These are phyloP conservation scores for Starmerella davenportii DNA, from an alignment of 805 yeast species.

Conservation along the genomic window DNA sequence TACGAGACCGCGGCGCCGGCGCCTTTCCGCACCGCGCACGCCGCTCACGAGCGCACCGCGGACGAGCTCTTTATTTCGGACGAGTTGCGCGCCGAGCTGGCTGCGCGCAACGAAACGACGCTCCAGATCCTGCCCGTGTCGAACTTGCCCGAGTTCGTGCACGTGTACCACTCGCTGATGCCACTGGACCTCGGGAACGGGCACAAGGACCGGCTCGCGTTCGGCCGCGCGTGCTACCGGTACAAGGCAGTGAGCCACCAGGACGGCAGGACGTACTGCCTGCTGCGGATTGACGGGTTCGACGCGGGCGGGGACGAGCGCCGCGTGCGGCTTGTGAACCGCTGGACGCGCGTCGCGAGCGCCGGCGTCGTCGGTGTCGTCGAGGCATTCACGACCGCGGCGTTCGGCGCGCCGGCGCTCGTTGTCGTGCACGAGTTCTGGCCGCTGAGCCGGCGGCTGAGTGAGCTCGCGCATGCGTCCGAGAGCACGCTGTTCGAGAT, in stretches of 20 bases:
- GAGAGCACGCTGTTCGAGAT: slow-evolving; percentile 61
- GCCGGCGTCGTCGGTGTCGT: slow-evolving; percentile 49
- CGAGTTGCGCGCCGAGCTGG: slow-evolving; percentile 51
- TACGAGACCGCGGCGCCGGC: slow-evolving; percentile 81
- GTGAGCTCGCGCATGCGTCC: slow-evolving; percentile 35
- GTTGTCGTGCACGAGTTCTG: slow-evolving; percentile 69
- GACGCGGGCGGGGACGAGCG: slow-evolving; percentile 34
- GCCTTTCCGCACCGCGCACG: slow-evolving; percentile 44
- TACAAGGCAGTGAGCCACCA: slow-evolving; percentile 65
- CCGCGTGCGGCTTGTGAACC: slow-evolving; percentile 41
- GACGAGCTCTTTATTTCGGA: slow-evolving; percentile 55
- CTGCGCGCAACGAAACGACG: slow-evolving; percentile 62
- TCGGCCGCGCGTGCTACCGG: slow-evolving; percentile 41
- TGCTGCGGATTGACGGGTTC: slow-evolving; percentile 53
- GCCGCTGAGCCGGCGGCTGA: slow-evolving; percentile 56
- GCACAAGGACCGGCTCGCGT: slow-evolving; percentile 19
- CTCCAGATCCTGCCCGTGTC: slow-evolving; percentile 46
- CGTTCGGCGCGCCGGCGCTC: slow-evolving; percentile 43
- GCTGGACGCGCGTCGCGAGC: slow-evolving; percentile 40
- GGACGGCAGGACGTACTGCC: slow-evolving; percentile 61
- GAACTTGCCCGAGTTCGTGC: slow-evolving; percentile 57
- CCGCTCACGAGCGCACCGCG: slow-evolving; percentile 54
- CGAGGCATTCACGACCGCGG: slow-evolving; percentile 74
- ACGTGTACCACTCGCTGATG: slow-evolving; percentile 64
- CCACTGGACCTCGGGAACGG: slow-evolving; percentile 41